A percentile compares a stretch with the other conserved stretches of the same genome.
Evolutionary conservation across 1,139 yeast species (phyloP).

Genomic region (Meyerozyma sp.): DNA sequence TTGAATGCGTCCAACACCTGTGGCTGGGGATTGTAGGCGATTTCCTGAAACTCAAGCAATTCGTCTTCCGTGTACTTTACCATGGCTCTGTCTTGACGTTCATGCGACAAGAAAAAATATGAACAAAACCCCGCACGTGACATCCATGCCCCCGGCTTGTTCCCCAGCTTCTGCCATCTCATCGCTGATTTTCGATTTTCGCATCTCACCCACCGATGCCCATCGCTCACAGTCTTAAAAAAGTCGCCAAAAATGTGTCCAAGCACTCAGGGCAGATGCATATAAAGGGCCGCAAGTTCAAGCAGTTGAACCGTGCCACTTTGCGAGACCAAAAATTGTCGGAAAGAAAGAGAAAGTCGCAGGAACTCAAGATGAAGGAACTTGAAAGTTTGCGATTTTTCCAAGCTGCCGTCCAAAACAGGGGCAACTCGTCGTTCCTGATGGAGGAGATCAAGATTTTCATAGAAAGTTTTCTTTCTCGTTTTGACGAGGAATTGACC

Average conservation of each 20-base stretch:
- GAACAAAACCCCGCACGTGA: not conserved
- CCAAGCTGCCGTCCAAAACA: slow-evolving; percentile 53
- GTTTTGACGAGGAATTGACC: slow-evolving; percentile 70
- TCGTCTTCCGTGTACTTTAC: slow-evolving; percentile 68
- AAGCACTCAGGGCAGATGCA: slow-evolving; percentile 65
- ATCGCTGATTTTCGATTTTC: not conserved
- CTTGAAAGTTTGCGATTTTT: slow-evolving; percentile 54
- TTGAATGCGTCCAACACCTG: slow-evolving; percentile 62
- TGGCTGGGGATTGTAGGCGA: slow-evolving; percentile 56
- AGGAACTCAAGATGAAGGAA: slow-evolving; percentile 58
- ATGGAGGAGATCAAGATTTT: slow-evolving; percentile 56
- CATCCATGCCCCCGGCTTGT: not conserved
- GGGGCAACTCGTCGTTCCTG: slow-evolving; percentile 34
- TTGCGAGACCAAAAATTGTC: slow-evolving; percentile 70
- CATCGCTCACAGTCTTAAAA: slow-evolving; percentile 63
- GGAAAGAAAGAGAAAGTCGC: slow-evolving; percentile 48
- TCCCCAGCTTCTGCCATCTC: not conserved
- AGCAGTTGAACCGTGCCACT: slow-evolving; percentile 80
- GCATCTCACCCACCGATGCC: slow-evolving; percentile 51
- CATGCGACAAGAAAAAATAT: slow-evolving; percentile 2
- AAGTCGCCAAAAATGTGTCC: slow-evolving; percentile 61
- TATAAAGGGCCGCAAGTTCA: slow-evolving; percentile 84
- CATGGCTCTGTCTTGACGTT: slow-evolving; percentile 21
- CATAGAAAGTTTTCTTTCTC: slow-evolving; percentile 56
- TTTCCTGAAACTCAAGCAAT: slow-evolving; percentile 51